A percentile compares a stretch with the other conserved stretches of the same genome.
Evolutionary conservation across 768 basidiomycete genomes (phyloP).

Genomic region (Lentinus tigrinus): DNA sequence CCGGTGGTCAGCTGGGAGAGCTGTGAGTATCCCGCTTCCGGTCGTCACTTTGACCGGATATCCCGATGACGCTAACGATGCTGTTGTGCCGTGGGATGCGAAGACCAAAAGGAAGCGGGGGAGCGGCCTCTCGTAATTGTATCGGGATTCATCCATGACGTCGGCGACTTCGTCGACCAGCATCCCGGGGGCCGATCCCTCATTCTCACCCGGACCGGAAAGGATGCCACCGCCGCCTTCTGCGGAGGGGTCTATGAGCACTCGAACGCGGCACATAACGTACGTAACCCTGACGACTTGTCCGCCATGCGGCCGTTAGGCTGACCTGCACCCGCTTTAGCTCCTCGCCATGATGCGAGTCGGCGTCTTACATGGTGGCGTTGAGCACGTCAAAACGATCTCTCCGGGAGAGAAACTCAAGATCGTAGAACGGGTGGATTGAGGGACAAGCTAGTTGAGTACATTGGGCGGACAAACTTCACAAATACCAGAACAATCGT

Average conservation of each 20-base stretch:
- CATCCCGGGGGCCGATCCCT: constrained; percentile 77
- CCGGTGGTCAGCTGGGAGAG: constrained; percentile 82
- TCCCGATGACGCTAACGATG: neutral
- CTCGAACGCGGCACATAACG: constrained; percentile 81
- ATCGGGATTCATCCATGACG: constrained; percentile 87
- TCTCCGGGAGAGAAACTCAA: constrained; percentile 45
- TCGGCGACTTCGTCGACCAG: constrained; percentile 65
- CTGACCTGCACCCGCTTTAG: constrained; percentile 23
- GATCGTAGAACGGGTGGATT: constrained; percentile 10
- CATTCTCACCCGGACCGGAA: constrained; percentile 63
- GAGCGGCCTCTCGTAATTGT: constrained; percentile 67
- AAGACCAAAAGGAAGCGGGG: constrained; percentile 69
- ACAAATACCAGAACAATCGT: no score
- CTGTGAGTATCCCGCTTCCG: constrained; percentile 46
- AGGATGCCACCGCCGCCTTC: constrained; percentile 82
- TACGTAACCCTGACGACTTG: constrained; percentile 31
- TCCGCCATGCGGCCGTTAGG: neutral
- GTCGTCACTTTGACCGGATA: neutral
- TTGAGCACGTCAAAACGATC: constrained; percentile 50
- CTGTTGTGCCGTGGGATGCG: neutral
- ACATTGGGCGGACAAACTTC: no score
- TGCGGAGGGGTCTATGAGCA: constrained; percentile 84
- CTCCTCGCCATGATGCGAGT: constrained; percentile 79
- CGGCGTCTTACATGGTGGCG: constrained; percentile 63
- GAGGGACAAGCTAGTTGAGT: neutral